These are phyloP conservation scores for barrel medic (Medicago truncatula) DNA, from an alignment of 306 rosid species.

Conservation along the genomic window MtrunA17r5.0-ANR NC_053047.1:24321001-24321500, in stretches of 20 bases:
- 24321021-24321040: too few species aligned
- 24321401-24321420: conserved; percentile 2
- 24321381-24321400: conserved; percentile 81
- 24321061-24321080: neutral
- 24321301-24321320: conserved; percentile 53
- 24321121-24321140: conserved; percentile 5
- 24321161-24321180: neutral
- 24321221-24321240: neutral
- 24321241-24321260: neutral
- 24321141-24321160: conserved; percentile 3
- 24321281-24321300: conserved; percentile 73
- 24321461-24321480: conserved; percentile 53
- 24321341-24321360: conserved; percentile 13
- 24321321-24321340: conserved; percentile 60
- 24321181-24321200: neutral
- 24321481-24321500: conserved; percentile 3
- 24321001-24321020: too few species aligned
- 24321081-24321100: neutral
- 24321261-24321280: neutral
- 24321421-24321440: neutral
- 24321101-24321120: neutral
- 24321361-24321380: conserved; percentile 40
- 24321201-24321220: neutral
- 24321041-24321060: neutral
- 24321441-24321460: conserved; percentile 57